These are phyloP conservation scores for Trichomonascus vanleenenianus DNA, from an alignment of 805 yeast species.

Conservation along the genomic window DNA sequence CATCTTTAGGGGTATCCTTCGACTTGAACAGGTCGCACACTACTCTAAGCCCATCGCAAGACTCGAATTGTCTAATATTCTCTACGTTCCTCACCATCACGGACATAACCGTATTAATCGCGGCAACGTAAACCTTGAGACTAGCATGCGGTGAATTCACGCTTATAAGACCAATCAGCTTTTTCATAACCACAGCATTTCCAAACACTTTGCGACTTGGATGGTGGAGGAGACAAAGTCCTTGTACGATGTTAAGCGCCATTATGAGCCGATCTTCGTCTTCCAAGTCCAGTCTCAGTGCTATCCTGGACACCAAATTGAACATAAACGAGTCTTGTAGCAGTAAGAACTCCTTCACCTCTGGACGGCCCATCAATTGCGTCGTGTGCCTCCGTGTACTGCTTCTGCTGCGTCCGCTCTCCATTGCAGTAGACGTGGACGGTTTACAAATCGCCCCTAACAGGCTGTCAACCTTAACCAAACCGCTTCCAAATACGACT, in stretches of 20 bases:
- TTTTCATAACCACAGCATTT: slow-evolving; percentile 34
- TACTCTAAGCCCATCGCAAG: slow-evolving; percentile 44
- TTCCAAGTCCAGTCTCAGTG: slow-evolving; percentile 21
- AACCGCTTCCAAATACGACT: neutral
- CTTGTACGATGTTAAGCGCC: slow-evolving; percentile 42
- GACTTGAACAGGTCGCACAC: slow-evolving; percentile 41
- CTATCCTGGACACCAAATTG: slow-evolving; percentile 39
- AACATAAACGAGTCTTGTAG: slow-evolving; percentile 46
- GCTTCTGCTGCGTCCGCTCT: too few relatives aligned
- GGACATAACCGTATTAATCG: slow-evolving; percentile 51
- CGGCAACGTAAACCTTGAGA: slow-evolving; percentile 29
- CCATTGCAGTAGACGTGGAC: neutral
- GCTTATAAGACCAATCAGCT: slow-evolving; percentile 24
- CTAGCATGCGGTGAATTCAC: slow-evolving; percentile 8
- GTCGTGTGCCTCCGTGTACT: too few relatives aligned
- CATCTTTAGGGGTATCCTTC: slow-evolving; percentile 38
- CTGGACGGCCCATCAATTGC: neutral
- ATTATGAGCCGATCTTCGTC: slow-evolving; percentile 5
- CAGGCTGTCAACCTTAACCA: neutral
- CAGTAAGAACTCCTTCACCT: slow-evolving; percentile 11
- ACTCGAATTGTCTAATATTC: slow-evolving; percentile 55
- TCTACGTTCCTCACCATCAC: slow-evolving; percentile 47
- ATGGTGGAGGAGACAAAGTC: slow-evolving; percentile 53
- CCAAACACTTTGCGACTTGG: slow-evolving; percentile 44
- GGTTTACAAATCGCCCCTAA: neutral